Evolutionary conservation across 1,284 basidiomycete species (phyloP), one percentile per base, ranked within the genome.

Genomic region (Trichosporon asahii): DNA sequence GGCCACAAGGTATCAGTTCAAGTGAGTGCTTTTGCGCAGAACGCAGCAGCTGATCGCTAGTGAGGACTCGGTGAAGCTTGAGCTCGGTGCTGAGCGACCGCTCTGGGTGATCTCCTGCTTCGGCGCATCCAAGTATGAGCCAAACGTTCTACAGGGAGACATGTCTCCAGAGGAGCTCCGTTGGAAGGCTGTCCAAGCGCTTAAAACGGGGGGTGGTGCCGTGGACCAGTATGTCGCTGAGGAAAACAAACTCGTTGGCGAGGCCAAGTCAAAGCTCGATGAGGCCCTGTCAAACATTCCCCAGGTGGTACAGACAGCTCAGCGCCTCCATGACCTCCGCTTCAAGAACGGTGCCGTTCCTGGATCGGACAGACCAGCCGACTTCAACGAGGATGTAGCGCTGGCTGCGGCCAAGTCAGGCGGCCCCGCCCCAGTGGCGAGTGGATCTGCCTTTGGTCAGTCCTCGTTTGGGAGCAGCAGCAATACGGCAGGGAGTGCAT

Each of bases 31-130:
- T 9, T 0, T 12, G 23, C 31, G n/a, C 6, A 0, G n/a, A n/a
- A 53, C 2, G 3, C n/a, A 8, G 18, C 12, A 18, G 11, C 68
- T 69, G 21, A 72, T 64, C 1, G 2, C 3, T 29, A 82, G 81
- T 46, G 77, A 78, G 15, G 78, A 79, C 18, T 76, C 75, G 1
- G 68, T 84, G 53, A 67, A 72, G 23, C 57, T 68, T 21, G 82
- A 84, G 55, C 76, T 84, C 1, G 53, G 67, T 6, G 70, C 73
- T 2, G 82, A 83, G 63, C 75, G 75, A 76, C 95, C 94, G 0
- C 68, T 87, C 7, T 98, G 92, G 90, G 89, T 90, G n/a, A 84
- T 95, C 0, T 90, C 92, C 0, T 90, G 88, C 0, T 97, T 91
- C 79, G 94, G 87, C 0, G 75, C 76, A 1, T 88, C 89, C 0